Conservation (phyloP, 1,139 yeast genomes). For the Scheffersomyces segobiensis region DNA sequence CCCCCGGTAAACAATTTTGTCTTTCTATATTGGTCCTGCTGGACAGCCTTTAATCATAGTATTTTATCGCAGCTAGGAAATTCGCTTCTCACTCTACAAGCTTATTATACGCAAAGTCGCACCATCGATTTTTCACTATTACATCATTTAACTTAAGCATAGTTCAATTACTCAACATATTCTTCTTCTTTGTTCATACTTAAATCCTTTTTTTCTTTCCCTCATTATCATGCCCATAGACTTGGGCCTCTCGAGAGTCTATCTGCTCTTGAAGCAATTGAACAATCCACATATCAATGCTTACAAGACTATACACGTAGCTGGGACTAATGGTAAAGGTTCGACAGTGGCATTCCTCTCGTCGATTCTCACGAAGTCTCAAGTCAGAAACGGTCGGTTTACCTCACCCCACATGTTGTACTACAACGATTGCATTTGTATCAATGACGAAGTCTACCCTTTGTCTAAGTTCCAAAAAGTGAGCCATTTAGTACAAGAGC, state of each 20-base stretch:
- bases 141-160: neutral
- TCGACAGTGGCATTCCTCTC: slow-evolving; percentile 81
- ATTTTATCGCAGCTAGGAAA: no score
- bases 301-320: slow-evolving; percentile 73
- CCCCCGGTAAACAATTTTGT: neutral
- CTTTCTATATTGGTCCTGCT: neutral
- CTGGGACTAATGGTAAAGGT: slow-evolving; percentile 96
- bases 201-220: neutral
- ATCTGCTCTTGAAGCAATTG: slow-evolving; percentile 52
- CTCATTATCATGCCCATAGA: slow-evolving; percentile 37
- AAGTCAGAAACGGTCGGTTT: slow-evolving; percentile 67
- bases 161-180: neutral
- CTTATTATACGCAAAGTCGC: neutral
- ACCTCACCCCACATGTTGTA: slow-evolving; percentile 82
- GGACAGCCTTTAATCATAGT: no score
- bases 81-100: no score
- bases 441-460: slow-evolving; percentile 61
- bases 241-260: slow-evolving; percentile 66
- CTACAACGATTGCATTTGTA: slow-evolving; percentile 72
- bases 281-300: slow-evolving; percentile 65
- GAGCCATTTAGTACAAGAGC: slow-evolving; percentile 35
- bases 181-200: neutral
- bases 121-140: neutral
- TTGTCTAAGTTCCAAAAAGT: slow-evolving; percentile 44
- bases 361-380: slow-evolving; percentile 53